Evolutionary conservation across 306 rosid genomes (phyloP), one percentile per base, ranked within the genome.

Genomic region (Ceratonia siliqua): DNA sequence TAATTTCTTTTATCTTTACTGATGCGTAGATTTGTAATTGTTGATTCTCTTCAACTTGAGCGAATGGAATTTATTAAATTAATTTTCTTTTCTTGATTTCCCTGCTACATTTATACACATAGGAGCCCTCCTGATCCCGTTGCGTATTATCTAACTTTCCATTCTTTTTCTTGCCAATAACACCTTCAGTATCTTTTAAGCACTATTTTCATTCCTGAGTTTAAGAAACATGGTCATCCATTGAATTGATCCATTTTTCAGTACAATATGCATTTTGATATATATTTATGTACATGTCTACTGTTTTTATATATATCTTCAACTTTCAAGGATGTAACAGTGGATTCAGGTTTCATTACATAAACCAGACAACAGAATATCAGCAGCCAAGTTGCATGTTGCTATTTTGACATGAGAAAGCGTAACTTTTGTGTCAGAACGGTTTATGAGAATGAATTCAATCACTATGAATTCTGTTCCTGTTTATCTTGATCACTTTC

Each of bases 381-480:
- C 36, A 15, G 54, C 18, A 56, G 66, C 50, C 21, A 2, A 56
- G 50, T 33, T 42, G 8, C 59, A 8, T 39, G 38, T 69, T 41
- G 43, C 21, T 41, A 1, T 30, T 18, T 71, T 62, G 68, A 46
- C 68, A 65, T 43, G 74, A 35, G 7, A 46, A 72, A 68, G 24
- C 73, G 41, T 1, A 25, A 45, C 70, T 69, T 58, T 59, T 56
- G 62, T 64, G 32, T 17, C 8, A 6, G 11, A 42, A 57, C 72
- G 58, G 59, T 43, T 45, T 24, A 25, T 66, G 39, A 50, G 75
- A 73, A 68, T 58, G 69, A 46, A 62, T 39, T 82, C 73, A 38
- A 46, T 73, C 38, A 6, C 35, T 15, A 9, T 28, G 66, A 38
- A 43, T 46, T 74, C 41, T 10, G 49, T 79, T 70, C 36, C 30